Conservation (phyloP, 208 protist genomes). For the Acanthamoeba sp. region DNA sequence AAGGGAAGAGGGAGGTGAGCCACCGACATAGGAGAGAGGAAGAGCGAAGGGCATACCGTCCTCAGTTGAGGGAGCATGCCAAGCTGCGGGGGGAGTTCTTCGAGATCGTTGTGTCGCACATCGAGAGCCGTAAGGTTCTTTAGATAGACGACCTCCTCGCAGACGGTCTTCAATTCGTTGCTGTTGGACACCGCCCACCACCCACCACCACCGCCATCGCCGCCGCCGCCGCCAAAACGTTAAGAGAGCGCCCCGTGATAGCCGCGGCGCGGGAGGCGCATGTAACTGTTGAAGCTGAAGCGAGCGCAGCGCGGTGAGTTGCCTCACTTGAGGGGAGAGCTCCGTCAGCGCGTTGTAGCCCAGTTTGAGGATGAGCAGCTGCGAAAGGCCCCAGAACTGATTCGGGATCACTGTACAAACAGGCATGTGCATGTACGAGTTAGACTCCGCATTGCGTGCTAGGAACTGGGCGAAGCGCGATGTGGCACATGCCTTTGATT, state of each 20-base stretch:
- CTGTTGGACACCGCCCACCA: neutral
- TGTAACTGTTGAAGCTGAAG: neutral
- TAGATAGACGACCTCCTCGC: constrained; percentile 53
- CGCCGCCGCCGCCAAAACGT: too few species aligned
- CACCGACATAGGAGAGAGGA: neutral
- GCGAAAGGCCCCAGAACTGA: constrained; percentile 17
- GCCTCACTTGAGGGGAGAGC: neutral
- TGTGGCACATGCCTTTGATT: constrained; percentile 1
- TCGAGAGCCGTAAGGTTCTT: constrained; percentile 31
- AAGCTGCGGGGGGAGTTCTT: constrained; percentile 41
- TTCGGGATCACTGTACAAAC: constrained; percentile 17
- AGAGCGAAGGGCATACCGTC: neutral
- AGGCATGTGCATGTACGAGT: neutral
- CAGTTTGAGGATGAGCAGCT: constrained; percentile 66
- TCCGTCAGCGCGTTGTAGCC: constrained; percentile 45
- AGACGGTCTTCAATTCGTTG: constrained; percentile 47
- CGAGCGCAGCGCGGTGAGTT: neutral
- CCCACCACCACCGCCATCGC: too few species aligned
- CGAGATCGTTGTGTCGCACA: constrained; percentile 44
- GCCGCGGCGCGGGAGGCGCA: too few species aligned
- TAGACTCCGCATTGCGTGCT: neutral
- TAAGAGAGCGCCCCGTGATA: too few species aligned
- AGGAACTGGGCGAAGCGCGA: too few species aligned
- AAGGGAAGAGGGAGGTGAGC: neutral
- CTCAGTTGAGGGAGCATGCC: constrained; percentile 34